Percentiles rank a stretch among this genome's conserved stretches.
phyloP scores from a whole-genome alignment of 2,329 filamentous ascomycete genomes.

The Thyridium curvatum region DNA sequence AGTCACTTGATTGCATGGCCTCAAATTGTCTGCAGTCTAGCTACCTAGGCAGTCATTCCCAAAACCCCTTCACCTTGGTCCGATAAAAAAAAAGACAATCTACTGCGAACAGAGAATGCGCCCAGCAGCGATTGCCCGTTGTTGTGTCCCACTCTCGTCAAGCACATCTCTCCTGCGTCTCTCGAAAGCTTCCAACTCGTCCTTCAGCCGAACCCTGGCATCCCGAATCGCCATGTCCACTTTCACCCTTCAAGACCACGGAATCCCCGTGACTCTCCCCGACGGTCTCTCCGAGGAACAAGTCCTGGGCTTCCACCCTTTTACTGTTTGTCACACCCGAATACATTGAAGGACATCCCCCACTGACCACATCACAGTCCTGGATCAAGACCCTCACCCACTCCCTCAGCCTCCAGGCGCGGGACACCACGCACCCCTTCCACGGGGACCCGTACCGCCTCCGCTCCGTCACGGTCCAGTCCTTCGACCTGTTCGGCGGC shows the following conservation, averaged over 20 bases:
- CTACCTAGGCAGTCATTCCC: too few species aligned
- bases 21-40: too few species aligned
- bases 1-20: too few species aligned
- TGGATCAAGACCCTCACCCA: constrained; percentile 42
- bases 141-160: too few species aligned
- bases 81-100: too few species aligned
- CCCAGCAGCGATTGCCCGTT: too few species aligned
- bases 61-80: too few species aligned
- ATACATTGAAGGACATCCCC: too few species aligned
- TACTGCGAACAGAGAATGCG: too few species aligned
- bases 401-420: constrained; percentile 39
- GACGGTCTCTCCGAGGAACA: constrained; percentile 36
- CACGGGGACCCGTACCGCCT: constrained; percentile 46
- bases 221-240: constrained; percentile 26
- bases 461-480: constrained; percentile 43
- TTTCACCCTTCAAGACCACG: constrained; percentile 28
- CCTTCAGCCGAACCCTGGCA: too few species aligned
- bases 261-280: constrained; percentile 36
- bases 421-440: constrained; percentile 40
- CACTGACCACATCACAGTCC: constrained; percentile 22
- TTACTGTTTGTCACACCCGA: constrained; percentile 40
- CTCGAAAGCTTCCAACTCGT: too few species aligned
- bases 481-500: constrained; percentile 44
- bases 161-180: too few species aligned
- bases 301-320: constrained; percentile 40